Conservation (phyloP, 352 stramenopile species). For the Phytophthora pseudosyringae region DNA sequence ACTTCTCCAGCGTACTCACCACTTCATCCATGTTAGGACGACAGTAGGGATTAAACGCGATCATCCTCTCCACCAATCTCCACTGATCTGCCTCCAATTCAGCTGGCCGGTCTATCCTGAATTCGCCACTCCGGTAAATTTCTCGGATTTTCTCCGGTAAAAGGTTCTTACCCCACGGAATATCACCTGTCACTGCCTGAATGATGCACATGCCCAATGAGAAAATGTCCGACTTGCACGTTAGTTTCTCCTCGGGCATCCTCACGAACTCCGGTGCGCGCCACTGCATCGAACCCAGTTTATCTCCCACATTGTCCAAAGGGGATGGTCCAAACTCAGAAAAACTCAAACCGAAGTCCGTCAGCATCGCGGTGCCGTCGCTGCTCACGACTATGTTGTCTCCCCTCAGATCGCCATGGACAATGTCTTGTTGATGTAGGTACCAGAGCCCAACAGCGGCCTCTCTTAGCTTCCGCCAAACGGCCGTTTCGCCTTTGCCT, state of each 20-base stretch:
- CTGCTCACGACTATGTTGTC: conserved; percentile 39
- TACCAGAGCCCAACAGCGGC: conserved; percentile 26
- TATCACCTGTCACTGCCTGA: background rate
- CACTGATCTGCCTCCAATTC: background rate
- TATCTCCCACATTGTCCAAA: no score
- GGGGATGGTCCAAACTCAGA: no score
- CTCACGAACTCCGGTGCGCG: no score
- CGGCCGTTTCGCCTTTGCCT: background rate
- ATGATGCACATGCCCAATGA: no score
- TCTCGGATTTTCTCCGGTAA: background rate
- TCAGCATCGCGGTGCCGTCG: no score
- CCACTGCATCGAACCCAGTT: no score
- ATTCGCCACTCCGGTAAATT: background rate
- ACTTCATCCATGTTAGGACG: background rate
- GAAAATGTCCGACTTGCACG: no score
- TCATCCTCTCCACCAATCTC: background rate
- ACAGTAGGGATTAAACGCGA: background rate
- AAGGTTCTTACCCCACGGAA: background rate
- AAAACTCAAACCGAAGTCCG: no score
- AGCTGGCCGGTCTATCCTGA: background rate
- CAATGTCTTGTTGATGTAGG: conserved; percentile 23
- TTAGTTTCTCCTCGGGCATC: no score
- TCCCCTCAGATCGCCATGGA: conserved; percentile 34
- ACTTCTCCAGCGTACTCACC: background rate
- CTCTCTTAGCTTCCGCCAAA: conserved; percentile 24